Base-by-base conservation (phyloP, 2,329 filamentous ascomycete species). In the Sphaerostilbella broomeana region DNA sequence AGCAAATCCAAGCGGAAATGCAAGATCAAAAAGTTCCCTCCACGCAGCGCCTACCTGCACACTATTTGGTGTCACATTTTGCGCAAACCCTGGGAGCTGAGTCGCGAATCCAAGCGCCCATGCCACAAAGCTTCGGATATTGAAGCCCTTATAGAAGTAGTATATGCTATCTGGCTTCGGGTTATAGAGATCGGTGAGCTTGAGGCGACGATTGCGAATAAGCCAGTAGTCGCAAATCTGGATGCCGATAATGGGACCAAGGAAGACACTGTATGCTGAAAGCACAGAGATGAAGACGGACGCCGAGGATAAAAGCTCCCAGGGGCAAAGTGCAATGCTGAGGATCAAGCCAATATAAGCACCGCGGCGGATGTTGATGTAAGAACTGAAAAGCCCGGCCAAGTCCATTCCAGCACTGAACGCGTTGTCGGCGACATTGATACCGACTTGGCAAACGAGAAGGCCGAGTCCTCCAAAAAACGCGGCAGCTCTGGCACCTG, bases 261-360 rank as follows among this genome's bases (percentile, higher is more conserved):
- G 62, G 58, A 84, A 83, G 22, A 83, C 68, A 36, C 61, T 51
- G 43, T 63, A 55, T 1, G 78, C 79, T 27, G 72, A 68, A 70
- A 86, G 81, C 58, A 84, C 84, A 30, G 72, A 70, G 3, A 81
- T 58, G 50, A 83, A 77, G 1, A 70, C 75, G 2, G 59, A 54
- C 2, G 78, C 78, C 0, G 72, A 76, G 22, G 56, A 65, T 15
- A 75, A 55, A 0, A 75, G 58, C 40, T 74, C 57, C 73, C 72
- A 77, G 0, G 72, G 73, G 43, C 67, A 67, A 25, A 66, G 60
- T 0, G 60, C 59, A 21, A 68, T 62, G 6, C 58, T 61, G 4
- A 72, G 53, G 7, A 70, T 46, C 1, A 64, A 58, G 0, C 61
- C 65, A 17, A 75, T 54, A 42, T 68, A 68, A 4, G 63, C 63